phyloP scores from a whole-genome alignment of 2,329 filamentous ascomycete species.

The Capronia coronata region DNA sequence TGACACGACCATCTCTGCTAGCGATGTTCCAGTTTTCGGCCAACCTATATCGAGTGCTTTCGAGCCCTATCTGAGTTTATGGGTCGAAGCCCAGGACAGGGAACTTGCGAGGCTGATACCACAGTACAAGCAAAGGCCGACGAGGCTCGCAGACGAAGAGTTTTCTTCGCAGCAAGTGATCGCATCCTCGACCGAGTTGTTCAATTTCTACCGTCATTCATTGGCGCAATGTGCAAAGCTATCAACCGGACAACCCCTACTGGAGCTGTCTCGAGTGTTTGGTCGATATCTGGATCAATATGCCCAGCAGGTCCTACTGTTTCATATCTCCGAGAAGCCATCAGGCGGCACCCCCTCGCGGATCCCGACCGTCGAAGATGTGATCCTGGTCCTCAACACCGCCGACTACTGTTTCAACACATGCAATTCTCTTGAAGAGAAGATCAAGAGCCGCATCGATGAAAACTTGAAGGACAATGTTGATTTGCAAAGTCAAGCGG shows the following conservation, averaged over 20 bases:
- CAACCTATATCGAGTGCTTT: conserved; percentile 94
- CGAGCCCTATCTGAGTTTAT: conserved; percentile 91
- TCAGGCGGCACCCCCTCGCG: conserved; percentile 49
- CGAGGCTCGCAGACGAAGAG: conserved; percentile 78
- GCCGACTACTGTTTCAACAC: conserved; percentile 96
- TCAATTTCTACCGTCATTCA: conserved; percentile 91
- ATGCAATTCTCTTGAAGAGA: conserved; percentile 87
- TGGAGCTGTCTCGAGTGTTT: conserved; percentile 78
- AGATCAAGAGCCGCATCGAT: conserved; percentile 85
- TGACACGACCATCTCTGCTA: conserved; percentile 76
- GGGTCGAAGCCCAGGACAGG: conserved; percentile 94
- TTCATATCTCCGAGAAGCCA: conserved; percentile 58
- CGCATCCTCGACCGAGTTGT: conserved; percentile 88
- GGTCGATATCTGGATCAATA: conserved; percentile 94
- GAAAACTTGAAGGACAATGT: conserved; percentile 66
- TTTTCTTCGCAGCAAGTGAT: conserved; percentile 88
- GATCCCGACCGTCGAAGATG: conserved; percentile 59
- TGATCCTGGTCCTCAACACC: conserved; percentile 84
- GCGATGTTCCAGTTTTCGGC: conserved; percentile 73
- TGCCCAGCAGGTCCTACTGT: conserved; percentile 80
- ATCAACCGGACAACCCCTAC: conserved; percentile 77
- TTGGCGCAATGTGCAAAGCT: conserved; percentile 93
- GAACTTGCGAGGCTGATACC: conserved; percentile 78
- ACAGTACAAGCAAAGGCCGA: conserved; percentile 74
- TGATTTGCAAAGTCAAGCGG: conserved; percentile 85